phyloP scores from a whole-genome alignment of 257 asterid genomes.

The Orobanche coerulescens region DNA sequence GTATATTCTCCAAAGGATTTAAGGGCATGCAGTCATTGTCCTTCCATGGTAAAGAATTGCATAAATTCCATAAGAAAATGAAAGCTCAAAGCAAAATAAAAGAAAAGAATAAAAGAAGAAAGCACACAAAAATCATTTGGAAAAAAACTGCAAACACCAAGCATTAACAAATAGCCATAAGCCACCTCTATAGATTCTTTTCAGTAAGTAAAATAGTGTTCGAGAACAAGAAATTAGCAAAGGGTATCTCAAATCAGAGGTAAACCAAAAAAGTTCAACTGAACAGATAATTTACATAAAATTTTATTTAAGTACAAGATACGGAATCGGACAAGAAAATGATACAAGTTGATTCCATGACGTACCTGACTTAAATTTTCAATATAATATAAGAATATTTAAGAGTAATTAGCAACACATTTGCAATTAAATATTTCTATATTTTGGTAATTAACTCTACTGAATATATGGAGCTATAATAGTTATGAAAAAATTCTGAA shows the following conservation, averaged over 20 bases:
- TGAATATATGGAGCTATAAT: too few relatives aligned
- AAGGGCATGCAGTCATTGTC: slow-evolving; percentile 92
- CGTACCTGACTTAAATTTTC: not conserved
- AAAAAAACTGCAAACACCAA: slow-evolving; percentile 2
- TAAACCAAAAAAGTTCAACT: not conserved
- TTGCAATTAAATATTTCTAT: too few relatives aligned
- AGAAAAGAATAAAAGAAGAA: slow-evolving; percentile 4
- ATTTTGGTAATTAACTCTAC: too few relatives aligned
- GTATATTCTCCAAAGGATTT: slow-evolving; percentile 64
- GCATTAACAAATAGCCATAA: slow-evolving; percentile 14
- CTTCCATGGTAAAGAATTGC: slow-evolving; percentile 37
- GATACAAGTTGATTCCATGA: slow-evolving; percentile 5
- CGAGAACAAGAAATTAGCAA: not conserved
- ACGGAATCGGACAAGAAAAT: slow-evolving; percentile 5
- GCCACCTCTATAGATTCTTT: slow-evolving; percentile 9
- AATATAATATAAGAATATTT: not conserved
- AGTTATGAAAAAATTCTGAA: too few relatives aligned
- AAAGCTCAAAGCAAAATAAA: not conserved
- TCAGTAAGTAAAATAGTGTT: slow-evolving; percentile 8
- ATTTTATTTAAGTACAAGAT: slow-evolving; percentile 1
- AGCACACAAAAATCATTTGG: not conserved
- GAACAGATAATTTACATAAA: not conserved
- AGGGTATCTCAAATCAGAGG: not conserved
- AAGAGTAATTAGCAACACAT: too few relatives aligned
- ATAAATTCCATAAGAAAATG: not conserved